Base-by-base conservation (phyloP, 2,329 filamentous ascomycete genomes). In the Mariannaea elegans region DNA sequence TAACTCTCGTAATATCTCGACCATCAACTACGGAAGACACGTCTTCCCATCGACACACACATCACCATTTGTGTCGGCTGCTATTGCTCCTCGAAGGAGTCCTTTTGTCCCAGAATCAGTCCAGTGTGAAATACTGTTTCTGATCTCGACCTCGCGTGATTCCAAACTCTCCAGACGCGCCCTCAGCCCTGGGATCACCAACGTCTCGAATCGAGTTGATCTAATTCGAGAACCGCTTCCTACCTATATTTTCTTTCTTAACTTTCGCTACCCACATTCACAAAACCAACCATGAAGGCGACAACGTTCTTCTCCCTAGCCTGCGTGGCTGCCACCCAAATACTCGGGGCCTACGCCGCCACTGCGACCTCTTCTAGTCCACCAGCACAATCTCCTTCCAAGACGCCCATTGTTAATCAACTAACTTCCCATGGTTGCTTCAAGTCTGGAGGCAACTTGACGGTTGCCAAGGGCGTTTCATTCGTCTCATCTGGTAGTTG, bases 351-450 rank as follows among this genome's bases (percentile, higher is more conserved):
- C 34, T 47, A 62, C 10, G 70, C 68, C 24, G 63, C 64, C 6
- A 64, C 56, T 12, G 41, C 46, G 34, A 55, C 55, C 1, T 14
- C 48, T 19, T 14, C 39, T n/a, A 46, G 21, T 5, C 10, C 29
- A 7, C 49, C 58, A 19, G 36, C 47, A 2, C 76, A 85, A 65
- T 66, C 65, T 31, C 76, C 82, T 7, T 71, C 76, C 0, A 51
- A 66, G n/a, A 49, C 67, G 2, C 80, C 84, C 0, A 65, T 71
- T 4, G 63, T 72, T 5, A 74, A 75, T n/a, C 69, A 74, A 8
- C 65, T 74, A 41, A 81, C 78, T 2, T 77, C 80, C 1, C 81
- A 85, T 19, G 85, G 85, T 16, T 87, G 85, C 71, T 87, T 75
- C 71, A 76, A 71, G 4, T 79, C 78, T 0, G 61, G 69, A 1